phyloP scores from a whole-genome alignment of 2,329 filamentous ascomycete genomes.

The Pyricularia sp. region DNA sequence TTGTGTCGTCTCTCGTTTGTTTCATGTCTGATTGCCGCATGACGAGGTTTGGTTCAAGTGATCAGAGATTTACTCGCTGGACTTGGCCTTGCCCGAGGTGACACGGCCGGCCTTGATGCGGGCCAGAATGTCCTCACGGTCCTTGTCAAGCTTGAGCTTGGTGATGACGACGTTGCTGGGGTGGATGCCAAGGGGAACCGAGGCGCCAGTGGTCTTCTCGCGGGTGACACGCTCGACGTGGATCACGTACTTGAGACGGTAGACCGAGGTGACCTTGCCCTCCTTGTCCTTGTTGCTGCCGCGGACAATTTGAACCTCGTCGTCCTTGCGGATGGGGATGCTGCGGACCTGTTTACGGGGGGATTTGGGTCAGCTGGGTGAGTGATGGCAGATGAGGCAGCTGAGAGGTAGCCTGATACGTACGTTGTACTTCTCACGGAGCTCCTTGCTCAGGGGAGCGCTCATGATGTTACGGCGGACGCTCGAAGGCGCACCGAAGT shows the following conservation, averaged over 20 bases:
- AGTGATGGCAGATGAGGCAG: neutral
- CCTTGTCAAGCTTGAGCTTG: constrained; percentile 98
- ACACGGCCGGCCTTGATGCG: constrained; percentile 67
- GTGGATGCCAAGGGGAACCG: constrained; percentile 86
- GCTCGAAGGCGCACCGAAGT: constrained; percentile 92
- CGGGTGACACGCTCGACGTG: constrained; percentile 94
- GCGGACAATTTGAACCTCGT: constrained; percentile 86
- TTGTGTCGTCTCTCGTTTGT: neutral
- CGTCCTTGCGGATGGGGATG: constrained; percentile 95
- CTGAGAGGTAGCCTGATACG: constrained; percentile 18
- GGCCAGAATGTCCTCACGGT: constrained; percentile 78
- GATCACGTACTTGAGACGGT: constrained; percentile 95
- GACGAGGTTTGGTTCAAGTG: neutral
- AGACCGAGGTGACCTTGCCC: constrained; percentile 96
- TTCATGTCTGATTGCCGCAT: neutral
- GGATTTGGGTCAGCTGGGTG: constrained; percentile 46
- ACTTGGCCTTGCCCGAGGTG: constrained; percentile 53
- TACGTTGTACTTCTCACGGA: constrained; percentile 98
- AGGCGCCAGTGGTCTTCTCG: constrained; percentile 96
- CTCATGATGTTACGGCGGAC: constrained; percentile 94
- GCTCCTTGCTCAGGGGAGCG: constrained; percentile 89
- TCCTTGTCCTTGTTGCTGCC: constrained; percentile 95
- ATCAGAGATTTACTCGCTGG: neutral
- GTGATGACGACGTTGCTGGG: constrained; percentile 96
- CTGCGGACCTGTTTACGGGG: constrained; percentile 60